Percentiles rank a stretch among this genome's conserved stretches.
Evolutionary conservation across 31 red algal species (phyloP).

Genomic region (Odonthalia washingtoniensis): DNA sequence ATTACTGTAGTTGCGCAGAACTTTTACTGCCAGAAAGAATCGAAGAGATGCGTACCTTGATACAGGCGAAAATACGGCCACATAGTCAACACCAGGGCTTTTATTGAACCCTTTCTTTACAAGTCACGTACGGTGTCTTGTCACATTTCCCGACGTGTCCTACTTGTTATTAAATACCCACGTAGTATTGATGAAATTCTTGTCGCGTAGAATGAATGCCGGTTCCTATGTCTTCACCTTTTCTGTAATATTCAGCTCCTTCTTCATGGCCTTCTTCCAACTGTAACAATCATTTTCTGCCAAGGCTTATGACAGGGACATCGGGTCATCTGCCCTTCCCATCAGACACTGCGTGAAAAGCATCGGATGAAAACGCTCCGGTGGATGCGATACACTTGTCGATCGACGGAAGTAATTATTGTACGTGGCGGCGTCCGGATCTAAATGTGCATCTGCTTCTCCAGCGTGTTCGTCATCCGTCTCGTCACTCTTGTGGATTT

Average conservation of each 20-base stretch:
- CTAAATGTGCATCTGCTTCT: no score
- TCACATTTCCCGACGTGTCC: constrained; percentile 6
- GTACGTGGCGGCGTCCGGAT: not conserved
- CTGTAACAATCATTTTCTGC: constrained; percentile 1
- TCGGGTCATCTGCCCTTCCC: not conserved
- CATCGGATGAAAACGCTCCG: constrained; percentile 1
- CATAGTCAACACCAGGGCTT: constrained; percentile 43
- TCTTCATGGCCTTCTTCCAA: constrained; percentile 14
- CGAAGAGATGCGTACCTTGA: constrained; percentile 25
- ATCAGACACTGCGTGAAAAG: not conserved
- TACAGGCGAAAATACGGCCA: constrained; percentile 34
- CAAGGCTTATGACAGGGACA: not conserved
- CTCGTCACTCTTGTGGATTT: no score
- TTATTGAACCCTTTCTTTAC: constrained; percentile 54
- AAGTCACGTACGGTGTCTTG: constrained; percentile 18
- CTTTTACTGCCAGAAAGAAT: not conserved
- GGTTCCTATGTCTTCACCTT: constrained; percentile 4
- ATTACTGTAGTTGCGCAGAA: not conserved
- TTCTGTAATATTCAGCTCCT: not conserved
- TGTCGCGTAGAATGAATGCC: not conserved
- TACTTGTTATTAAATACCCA: constrained; percentile 29
- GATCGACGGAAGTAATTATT: not conserved
- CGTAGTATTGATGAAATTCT: not conserved
- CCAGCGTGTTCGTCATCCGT: not conserved
- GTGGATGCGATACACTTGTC: not conserved